Conservation (phyloP, 2,329 filamentous ascomycete genomes). For the Beauveria pseudobassiana region DNA sequence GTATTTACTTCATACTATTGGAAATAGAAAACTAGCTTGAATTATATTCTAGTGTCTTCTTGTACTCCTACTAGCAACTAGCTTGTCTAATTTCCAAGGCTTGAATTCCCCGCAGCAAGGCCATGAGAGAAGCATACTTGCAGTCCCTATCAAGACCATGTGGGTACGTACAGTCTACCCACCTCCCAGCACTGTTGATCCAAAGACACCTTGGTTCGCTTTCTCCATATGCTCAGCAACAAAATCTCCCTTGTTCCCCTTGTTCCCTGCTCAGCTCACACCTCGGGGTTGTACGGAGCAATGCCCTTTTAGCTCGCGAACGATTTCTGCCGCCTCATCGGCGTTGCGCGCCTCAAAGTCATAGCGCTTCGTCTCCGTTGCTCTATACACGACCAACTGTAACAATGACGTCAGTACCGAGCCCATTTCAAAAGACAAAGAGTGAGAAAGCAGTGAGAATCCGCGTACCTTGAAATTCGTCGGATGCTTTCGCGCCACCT, state of each 20-base stretch:
- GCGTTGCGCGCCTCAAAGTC: conserved; percentile 73
- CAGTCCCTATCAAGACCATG: no score
- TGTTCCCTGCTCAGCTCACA: conserved; percentile 18
- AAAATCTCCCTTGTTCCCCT: neutral
- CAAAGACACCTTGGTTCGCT: neutral
- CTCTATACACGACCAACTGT: conserved; percentile 64
- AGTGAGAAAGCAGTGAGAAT: neutral
- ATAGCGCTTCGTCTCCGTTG: conserved; percentile 71
- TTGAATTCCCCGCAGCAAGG: no score
- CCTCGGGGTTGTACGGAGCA: conserved; percentile 51
- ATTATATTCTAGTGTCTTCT: no score
- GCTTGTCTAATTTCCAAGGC: no score
- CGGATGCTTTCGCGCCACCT: conserved; percentile 71
- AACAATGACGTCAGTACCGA: neutral
- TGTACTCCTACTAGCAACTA: no score
- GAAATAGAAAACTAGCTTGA: no score
- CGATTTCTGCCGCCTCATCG: conserved; percentile 71
- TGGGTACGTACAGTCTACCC: no score
- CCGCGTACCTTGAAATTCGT: conserved; percentile 65
- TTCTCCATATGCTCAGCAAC: neutral
- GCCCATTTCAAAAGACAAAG: neutral
- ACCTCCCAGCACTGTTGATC: no score
- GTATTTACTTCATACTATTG: no score
- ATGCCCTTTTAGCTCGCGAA: conserved; percentile 71
- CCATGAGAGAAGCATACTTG: no score